Evolutionary conservation across 768 basidiomycete species (phyloP).

Genomic region (Russula vinacea): DNA sequence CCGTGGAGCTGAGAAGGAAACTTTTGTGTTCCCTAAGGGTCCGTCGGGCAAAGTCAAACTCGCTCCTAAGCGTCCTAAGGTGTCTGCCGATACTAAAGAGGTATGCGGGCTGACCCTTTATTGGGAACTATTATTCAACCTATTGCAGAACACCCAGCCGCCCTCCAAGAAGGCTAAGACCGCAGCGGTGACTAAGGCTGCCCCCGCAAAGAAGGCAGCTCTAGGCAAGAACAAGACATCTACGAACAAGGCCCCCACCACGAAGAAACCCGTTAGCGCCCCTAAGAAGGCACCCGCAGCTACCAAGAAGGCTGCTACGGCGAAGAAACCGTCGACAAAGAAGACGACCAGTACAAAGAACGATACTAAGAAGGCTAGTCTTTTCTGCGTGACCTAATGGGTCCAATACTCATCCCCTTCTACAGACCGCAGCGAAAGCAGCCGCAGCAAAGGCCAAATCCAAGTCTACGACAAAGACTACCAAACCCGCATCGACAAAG

Average conservation of each 20-base stretch:
- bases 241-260: slow-evolving; percentile 37
- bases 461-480: slow-evolving; percentile 19
- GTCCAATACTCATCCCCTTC: not conserved
- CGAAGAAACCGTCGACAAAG: slow-evolving; percentile 37
- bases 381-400: not conserved
- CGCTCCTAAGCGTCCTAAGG: slow-evolving; percentile 50
- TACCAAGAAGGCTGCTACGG: slow-evolving; percentile 37
- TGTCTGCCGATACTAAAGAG: slow-evolving; percentile 53
- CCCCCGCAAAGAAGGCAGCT: slow-evolving; percentile 39
- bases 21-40: slow-evolving; percentile 60
- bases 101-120: slow-evolving; percentile 36
- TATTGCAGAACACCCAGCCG: slow-evolving; percentile 39
- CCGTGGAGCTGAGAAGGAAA: slow-evolving; percentile 48
- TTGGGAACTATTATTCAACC: slow-evolving; percentile 18
- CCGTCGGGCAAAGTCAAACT: slow-evolving; percentile 75
- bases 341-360: slow-evolving; percentile 34
- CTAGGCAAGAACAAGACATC: slow-evolving; percentile 35
- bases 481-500: slow-evolving; percentile 21
- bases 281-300: slow-evolving; percentile 40
- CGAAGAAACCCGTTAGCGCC: slow-evolving; percentile 34
- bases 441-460: slow-evolving; percentile 24
- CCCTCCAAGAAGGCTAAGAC: slow-evolving; percentile 35
- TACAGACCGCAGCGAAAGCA: slow-evolving; percentile 26
- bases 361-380: slow-evolving; percentile 38
- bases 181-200: slow-evolving; percentile 33